Conservation (phyloP, 371 early-diverging fungal genomes). For the Mucor velutinosus region DNA sequence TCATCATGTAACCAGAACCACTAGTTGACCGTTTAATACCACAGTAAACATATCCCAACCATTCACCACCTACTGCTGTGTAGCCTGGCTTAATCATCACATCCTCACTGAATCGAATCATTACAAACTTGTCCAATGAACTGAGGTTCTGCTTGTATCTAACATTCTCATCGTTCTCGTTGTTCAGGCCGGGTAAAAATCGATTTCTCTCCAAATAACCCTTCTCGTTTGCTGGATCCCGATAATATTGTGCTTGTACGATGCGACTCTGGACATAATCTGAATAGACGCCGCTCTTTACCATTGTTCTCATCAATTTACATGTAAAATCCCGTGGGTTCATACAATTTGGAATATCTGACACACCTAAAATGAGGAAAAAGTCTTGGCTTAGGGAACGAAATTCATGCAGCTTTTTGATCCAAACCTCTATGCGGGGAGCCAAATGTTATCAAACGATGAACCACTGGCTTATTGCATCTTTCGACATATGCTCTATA, state of each 20-base stretch:
- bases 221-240: conserved; percentile 63
- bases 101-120: conserved; percentile 82
- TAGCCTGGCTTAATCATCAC: conserved; percentile 77
- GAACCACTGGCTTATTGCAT: conserved; percentile 77
- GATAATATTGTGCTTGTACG: conserved; percentile 93
- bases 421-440: conserved; percentile 73
- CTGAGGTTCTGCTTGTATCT: conserved; percentile 61
- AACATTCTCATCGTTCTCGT: conserved; percentile 63
- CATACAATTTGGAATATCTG: conserved; percentile 81
- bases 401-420: neutral
- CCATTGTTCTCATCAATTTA: conserved; percentile 65
- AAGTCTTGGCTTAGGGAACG: neutral
- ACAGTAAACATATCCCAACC: neutral
- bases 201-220: conserved; percentile 74
- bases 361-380: conserved; percentile 57
- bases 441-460: conserved; percentile 85
- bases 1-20: conserved; percentile 78
- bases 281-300: conserved; percentile 76
- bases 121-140: conserved; percentile 69
- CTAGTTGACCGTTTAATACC: conserved; percentile 25
- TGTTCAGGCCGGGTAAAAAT: conserved; percentile 89
- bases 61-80: conserved; percentile 59
- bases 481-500: conserved; percentile 78
- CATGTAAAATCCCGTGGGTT: conserved; percentile 59
- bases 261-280: conserved; percentile 79